phyloP scores from a whole-genome alignment of 2,329 filamentous ascomycete genomes.

The Ascosphaera acerosa region DNA sequence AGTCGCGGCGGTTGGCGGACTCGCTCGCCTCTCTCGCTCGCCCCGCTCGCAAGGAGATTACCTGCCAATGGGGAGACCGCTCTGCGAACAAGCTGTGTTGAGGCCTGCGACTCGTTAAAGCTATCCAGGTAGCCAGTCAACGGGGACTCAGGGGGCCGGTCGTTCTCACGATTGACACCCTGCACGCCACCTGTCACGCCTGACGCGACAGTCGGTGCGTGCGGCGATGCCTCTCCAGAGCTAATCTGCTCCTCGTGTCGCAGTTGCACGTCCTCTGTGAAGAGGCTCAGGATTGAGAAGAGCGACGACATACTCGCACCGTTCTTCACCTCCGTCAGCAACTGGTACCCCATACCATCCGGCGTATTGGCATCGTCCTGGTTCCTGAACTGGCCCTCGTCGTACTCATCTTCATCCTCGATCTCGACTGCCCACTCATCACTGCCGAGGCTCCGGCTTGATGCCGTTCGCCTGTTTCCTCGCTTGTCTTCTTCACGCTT shows the following conservation, averaged over 20 bases:
- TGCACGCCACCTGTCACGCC: not conserved
- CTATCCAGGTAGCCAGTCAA: too few relatives aligned
- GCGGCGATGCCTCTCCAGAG: not conserved
- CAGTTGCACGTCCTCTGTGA: constrained; percentile 81
- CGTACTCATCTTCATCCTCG: constrained; percentile 32
- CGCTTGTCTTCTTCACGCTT: constrained; percentile 2
- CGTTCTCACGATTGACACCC: not conserved
- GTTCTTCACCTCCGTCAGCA: constrained; percentile 92
- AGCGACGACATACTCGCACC: constrained; percentile 95
- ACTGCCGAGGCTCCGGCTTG: constrained; percentile 9
- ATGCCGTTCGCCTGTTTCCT: constrained; percentile 18
- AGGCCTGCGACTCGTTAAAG: not conserved
- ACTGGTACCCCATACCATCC: constrained; percentile 65
- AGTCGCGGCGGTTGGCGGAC: not conserved
- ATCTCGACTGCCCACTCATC: constrained; percentile 18
- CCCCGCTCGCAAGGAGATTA: not conserved
- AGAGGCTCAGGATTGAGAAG: constrained; percentile 80
- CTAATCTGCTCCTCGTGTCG: constrained; percentile 21
- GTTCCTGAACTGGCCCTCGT: constrained; percentile 34
- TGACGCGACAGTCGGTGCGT: not conserved
- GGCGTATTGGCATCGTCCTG: constrained; percentile 33
- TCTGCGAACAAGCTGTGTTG: not conserved
- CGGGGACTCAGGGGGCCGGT: not conserved
- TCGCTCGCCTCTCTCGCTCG: not conserved
- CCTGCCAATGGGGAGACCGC: not conserved